Base-by-base conservation (phyloP, 2,329 filamentous ascomycete species). In the Stachybotrys chlorohalonatus region DNA sequence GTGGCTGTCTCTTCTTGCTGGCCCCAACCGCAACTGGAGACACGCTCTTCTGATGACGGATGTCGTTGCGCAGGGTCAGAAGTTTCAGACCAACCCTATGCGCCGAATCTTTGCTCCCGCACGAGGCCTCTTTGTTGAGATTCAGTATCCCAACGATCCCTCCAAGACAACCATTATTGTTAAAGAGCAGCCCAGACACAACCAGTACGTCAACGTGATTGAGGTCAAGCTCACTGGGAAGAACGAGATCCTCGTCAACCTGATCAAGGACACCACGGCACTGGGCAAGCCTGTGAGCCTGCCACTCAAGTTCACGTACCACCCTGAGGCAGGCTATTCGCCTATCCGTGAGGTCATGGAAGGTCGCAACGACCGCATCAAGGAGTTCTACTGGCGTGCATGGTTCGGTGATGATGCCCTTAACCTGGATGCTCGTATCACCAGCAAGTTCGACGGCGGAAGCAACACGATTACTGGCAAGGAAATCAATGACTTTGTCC, bases 401-500 rank as follows among this genome's bases (percentile, higher is more conserved):
- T 99, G 94, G 94, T 99, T 99, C 64, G 94, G 91, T 47, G 82
- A 92, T 57, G 92, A 96, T 66, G 73, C 80, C 48, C 80, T 95
- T 52, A 86, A 95, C 54, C 89, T 96, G 54, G 87, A 96, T 64
- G 86, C 88, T 15, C 80, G 89, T 42, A 89, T 96, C 53, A 92
- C 90, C 6, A 87, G 89, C 67, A 86, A 85, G 62, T 99, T 99
- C 67, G 90, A 94, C 61, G 94, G 94, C 67, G 94, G 94, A 60
- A 85, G 86, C 62, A 83, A 90, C 6, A 90, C 83, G 31, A 92
- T 99, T 62, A 96, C 90, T 5, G 85, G 87, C 56, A 89, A 96
- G 69, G 92, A 88, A 58, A 96, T 99, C 75, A 95, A 95, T 58
- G 92, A 99, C 75, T 99, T 99, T 63, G 91, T 97, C n/a, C 92